Evolutionary conservation across 2,329 filamentous ascomycete genomes (phyloP), one percentile per base, ranked within the genome.

Genomic region (Iodosphaeria phyllophila): DNA sequence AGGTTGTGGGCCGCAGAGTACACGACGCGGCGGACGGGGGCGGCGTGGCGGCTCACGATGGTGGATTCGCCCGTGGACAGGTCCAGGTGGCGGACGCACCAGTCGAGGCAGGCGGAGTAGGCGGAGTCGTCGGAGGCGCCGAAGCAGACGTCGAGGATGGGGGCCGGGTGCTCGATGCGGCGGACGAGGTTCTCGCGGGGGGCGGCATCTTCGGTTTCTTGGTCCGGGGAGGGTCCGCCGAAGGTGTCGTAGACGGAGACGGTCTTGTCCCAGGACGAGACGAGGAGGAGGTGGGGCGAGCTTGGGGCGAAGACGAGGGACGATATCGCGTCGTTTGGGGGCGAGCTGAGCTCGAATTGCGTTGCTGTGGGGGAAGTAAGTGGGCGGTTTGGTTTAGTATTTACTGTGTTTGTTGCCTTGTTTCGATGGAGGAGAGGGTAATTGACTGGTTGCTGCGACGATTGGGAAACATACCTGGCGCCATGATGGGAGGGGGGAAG

Each of bases 241-340:
- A 58, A 54, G 30, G 75, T 64, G 43, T 92, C 79, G 59, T 95
- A 95, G 26, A 86, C 61, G 51, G 93, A 92, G 28, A 92, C 70
- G 46, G 80, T 70, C 50, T 74, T 80, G 52, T 95, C 86, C 89
- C 89, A 98, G 28, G 83, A 92, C 8, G 84, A 76, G 38, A 86
- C 84, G n/a, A 91, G 67, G 18, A 98, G 64, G 38, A 73, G 75
- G 27, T 62, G 69, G 3, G 74, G 64, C n/a, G 73, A 70, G 32
- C 63, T 56, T 18, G 82, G 78, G 35, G 84, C 80, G 60, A 92
- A 98, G 43, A 71, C 71, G 41, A 95, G 58, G 13, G 82, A 64
- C 23, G 86, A 92, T 40, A 95, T 76, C 39, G 77, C 79, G 52
- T 98, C 89, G 37, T 64, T 66, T 8, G 89, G 89, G 23, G 83